phyloP scores from a whole-genome alignment of 2,329 filamentous ascomycete genomes.

The Biscogniauxia marginata region DNA sequence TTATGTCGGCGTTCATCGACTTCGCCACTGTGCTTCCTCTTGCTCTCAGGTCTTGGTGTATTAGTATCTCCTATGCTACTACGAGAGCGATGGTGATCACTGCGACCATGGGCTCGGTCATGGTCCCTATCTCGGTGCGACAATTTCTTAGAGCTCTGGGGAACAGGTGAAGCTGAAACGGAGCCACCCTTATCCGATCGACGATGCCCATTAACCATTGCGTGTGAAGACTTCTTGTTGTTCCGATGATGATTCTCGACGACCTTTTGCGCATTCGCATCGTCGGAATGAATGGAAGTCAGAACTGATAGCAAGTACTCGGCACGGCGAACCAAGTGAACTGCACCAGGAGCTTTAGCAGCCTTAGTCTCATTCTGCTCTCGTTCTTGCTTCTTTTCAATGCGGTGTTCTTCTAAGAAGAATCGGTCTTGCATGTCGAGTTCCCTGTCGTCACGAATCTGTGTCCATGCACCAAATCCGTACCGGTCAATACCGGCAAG shows the following conservation, averaged over 20 bases:
- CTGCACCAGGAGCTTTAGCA: slow-evolving; percentile 91
- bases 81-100: slow-evolving; percentile 50
- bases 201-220: slow-evolving; percentile 58
- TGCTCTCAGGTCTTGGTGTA: slow-evolving; percentile 53
- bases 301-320: slow-evolving; percentile 96
- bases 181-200: slow-evolving; percentile 57
- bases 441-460: slow-evolving; percentile 88
- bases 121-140: slow-evolving; percentile 48
- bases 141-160: slow-evolving; percentile 49
- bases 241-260: slow-evolving; percentile 94
- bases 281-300: slow-evolving; percentile 77
- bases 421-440: slow-evolving; percentile 86
- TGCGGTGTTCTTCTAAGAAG: slow-evolving; percentile 96
- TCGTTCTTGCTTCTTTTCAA: slow-evolving; percentile 94
- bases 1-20: slow-evolving; percentile 51
- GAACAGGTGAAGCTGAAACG: slow-evolving; percentile 70
- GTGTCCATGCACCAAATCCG: slow-evolving; percentile 92
- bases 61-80: slow-evolving; percentile 51
- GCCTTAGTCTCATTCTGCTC: slow-evolving; percentile 74
- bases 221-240: slow-evolving; percentile 70
- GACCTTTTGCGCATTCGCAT: slow-evolving; percentile 71
- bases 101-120: slow-evolving; percentile 39
- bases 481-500: slow-evolving; percentile 90
- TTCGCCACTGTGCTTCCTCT: slow-evolving; percentile 60
- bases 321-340: slow-evolving; percentile 90